Percentiles rank a stretch among this genome's conserved stretches.
Conservation (phyloP, 176 grass and related monocot species). For the Thinopyrum elongatum region DNA sequence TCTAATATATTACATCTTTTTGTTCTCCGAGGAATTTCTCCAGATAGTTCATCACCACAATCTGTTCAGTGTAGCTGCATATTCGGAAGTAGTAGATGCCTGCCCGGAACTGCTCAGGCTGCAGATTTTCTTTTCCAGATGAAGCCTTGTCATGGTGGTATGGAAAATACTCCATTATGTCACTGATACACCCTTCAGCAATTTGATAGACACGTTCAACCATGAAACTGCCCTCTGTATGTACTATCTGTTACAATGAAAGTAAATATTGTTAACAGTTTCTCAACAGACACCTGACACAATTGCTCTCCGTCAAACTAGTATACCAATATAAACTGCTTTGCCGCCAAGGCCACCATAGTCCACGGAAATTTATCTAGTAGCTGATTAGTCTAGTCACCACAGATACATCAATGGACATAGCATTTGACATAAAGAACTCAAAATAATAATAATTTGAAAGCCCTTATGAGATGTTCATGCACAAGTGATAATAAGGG, state of each 20-base stretch:
- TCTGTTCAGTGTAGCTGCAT: conserved; percentile 97
- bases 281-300: neutral
- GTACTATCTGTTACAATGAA: conserved; percentile 41
- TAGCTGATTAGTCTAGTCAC: conserved; percentile 17
- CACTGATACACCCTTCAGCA: conserved; percentile 81
- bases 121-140: conserved; percentile 45
- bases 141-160: conserved; percentile 42
- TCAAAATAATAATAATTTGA: neutral
- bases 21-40: conserved; percentile 81
- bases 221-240: conserved; percentile 95
- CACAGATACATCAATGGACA: conserved; percentile 28
- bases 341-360: conserved; percentile 82
- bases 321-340: conserved; percentile 89
- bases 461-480: conserved; percentile 5
- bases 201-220: conserved; percentile 88
- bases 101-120: conserved; percentile 65
- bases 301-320: neutral
- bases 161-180: conserved; percentile 55
- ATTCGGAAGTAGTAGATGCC: conserved; percentile 91
- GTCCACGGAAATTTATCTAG: conserved; percentile 68
- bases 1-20: conserved; percentile 61
- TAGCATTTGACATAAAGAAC: neutral
- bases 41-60: conserved; percentile 83
- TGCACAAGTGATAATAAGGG: neutral
- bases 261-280: conserved; percentile 6